phyloP scores from a whole-genome alignment of 1,284 basidiomycete genomes.

The Pholiota adiposa region DNA sequence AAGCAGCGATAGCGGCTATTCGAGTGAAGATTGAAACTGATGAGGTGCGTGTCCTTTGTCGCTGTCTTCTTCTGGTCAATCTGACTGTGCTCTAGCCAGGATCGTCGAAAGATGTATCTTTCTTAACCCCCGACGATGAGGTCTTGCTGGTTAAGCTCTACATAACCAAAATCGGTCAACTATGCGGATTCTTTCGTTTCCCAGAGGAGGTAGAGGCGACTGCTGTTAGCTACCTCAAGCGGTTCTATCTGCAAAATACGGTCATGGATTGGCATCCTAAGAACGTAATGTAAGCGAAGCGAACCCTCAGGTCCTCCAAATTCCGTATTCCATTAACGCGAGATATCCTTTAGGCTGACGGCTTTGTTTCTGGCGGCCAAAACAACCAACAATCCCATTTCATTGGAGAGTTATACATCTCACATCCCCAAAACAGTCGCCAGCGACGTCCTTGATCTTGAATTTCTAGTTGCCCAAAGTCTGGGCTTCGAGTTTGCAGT shows the following conservation, averaged over 20 bases:
- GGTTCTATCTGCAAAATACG: constrained; percentile 97
- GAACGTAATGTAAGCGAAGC: constrained; percentile 86
- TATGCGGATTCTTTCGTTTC: constrained; percentile 87
- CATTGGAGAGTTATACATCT: constrained; percentile 82
- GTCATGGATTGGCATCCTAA: constrained; percentile 99
- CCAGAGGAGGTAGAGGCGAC: constrained; percentile 94
- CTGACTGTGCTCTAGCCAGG: constrained; percentile 52
- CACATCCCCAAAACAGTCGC: constrained; percentile 81
- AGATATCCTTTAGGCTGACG: constrained; percentile 72
- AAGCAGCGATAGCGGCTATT: constrained; percentile 76
- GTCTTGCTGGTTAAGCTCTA: constrained; percentile 89
- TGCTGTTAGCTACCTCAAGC: constrained; percentile 89
- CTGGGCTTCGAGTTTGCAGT: constrained; percentile 92
- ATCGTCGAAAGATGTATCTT: constrained; percentile 69
- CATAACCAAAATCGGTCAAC: constrained; percentile 81
- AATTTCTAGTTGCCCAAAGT: constrained; percentile 95
- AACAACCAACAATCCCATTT: constrained; percentile 92
- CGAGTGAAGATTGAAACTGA: constrained; percentile 79
- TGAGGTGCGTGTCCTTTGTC: constrained; percentile 53
- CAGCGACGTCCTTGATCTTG: constrained; percentile 87
- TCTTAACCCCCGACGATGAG: constrained; percentile 86
- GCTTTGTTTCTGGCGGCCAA: constrained; percentile 96
- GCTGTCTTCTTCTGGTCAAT: constrained; percentile 3
- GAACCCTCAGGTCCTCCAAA: neutral
- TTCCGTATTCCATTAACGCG: neutral